A percentile compares a stretch with the other conserved stretches of the same genome.
Conservation (phyloP, 108 stramenopile species). For the Aurantiochytrium sp. region DNA sequence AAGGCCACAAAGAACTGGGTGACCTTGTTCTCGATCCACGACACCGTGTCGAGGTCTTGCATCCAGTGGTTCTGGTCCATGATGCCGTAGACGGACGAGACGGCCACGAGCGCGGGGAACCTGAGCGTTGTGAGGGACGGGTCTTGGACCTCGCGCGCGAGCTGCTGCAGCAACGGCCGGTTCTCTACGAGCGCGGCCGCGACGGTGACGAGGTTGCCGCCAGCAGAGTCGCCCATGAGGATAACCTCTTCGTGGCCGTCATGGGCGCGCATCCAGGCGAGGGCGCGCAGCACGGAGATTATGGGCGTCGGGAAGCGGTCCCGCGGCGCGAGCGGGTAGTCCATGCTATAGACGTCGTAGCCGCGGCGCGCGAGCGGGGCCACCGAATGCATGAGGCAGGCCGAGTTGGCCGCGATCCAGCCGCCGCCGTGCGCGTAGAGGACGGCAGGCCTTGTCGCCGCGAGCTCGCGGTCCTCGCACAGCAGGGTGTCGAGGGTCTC, state of each 20-base stretch:
- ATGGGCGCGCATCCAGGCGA: neutral
- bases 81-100: slow-evolving; percentile 20
- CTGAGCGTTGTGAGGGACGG: neutral
- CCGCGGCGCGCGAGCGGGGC: neutral
- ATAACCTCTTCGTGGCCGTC: neutral
- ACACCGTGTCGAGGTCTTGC: slow-evolving; percentile 1
- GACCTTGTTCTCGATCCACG: neutral
- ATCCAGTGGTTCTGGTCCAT: slow-evolving; percentile 20
- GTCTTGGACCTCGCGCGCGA: neutral
- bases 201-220: slow-evolving; percentile 13
- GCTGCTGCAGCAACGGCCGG: neutral
- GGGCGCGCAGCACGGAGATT: neutral
- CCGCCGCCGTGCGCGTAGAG: slow-evolving; percentile 25
- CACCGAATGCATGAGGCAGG: neutral
- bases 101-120: neutral
- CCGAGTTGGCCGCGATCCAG: slow-evolving; percentile 30
- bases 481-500: slow-evolving; percentile 10
- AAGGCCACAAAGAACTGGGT: neutral
- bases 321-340: slow-evolving; percentile 20
- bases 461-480: slow-evolving; percentile 1
- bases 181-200: neutral
- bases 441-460: neutral
- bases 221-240: slow-evolving; percentile 11
- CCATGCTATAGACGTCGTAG: neutral
- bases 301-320: neutral